These are phyloP conservation scores for Artemisia annua DNA, from an alignment of 129 eudicot species.

Conservation along the genomic window DNA sequence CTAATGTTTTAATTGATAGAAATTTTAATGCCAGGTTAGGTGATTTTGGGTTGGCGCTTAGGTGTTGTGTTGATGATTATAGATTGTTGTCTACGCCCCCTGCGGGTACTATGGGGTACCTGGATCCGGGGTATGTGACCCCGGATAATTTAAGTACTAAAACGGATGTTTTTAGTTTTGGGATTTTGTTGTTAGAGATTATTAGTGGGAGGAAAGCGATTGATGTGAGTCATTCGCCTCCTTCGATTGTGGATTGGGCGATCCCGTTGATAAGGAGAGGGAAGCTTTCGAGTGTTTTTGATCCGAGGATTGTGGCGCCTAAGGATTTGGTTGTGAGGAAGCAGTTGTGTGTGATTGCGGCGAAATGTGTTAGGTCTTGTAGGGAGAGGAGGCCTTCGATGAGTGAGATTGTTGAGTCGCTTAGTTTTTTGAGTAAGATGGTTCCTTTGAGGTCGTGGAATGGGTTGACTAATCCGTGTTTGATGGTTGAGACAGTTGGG, in stretches of 20 bases:
- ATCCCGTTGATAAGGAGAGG: conserved; percentile 82
- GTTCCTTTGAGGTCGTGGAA: conserved; percentile 75
- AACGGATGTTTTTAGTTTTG: conserved; percentile 89
- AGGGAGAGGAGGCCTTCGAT: conserved; percentile 83
- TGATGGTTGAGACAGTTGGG: conserved; percentile 83
- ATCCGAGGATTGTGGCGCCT: conserved; percentile 68
- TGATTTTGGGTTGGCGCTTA: conserved; percentile 82
- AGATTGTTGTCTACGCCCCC: conserved; percentile 81
- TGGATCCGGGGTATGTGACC: conserved; percentile 82
- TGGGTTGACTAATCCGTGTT: conserved; percentile 69
- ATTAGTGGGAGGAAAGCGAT: conserved; percentile 90
- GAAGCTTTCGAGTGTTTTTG: conserved; percentile 51
- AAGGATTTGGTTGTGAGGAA: conserved; percentile 66
- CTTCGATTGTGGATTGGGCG: conserved; percentile 95
- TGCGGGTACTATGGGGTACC: conserved; percentile 95
- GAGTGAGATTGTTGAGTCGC: conserved; percentile 67
- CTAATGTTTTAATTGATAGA: conserved; percentile 71
- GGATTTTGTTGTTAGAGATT: conserved; percentile 76
- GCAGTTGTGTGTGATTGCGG: conserved; percentile 72
- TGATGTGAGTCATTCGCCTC: conserved; percentile 79
- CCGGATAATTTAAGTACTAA: conserved; percentile 93
- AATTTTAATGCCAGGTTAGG: conserved; percentile 76
- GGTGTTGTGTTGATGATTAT: conserved; percentile 66
- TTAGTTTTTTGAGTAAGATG: conserved; percentile 55
- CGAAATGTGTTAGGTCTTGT: conserved; percentile 83